A percentile compares a stretch with the other conserved stretches of the same genome.
Evolutionary conservation across 1,284 basidiomycete genomes (phyloP).

Genomic region (Limonomyces culmigenus): DNA sequence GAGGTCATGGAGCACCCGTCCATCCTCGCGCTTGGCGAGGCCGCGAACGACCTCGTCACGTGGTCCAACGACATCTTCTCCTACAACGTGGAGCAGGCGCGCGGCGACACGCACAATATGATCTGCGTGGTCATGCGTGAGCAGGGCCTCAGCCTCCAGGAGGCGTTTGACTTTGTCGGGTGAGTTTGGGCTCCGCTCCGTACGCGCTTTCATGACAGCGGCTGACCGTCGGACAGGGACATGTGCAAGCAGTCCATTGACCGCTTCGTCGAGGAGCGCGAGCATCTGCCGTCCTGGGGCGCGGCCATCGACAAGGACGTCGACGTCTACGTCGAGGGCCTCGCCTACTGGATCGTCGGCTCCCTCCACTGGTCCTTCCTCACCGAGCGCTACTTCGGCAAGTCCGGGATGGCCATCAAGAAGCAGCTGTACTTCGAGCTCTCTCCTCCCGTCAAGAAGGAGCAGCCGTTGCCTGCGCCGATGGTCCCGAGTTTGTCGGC

Average conservation of each 20-base stretch:
- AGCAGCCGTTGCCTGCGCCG: too few relatives aligned
- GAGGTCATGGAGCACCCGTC: slow-evolving; percentile 13
- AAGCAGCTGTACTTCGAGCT: slow-evolving; percentile 16
- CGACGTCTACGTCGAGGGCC: slow-evolving; percentile 10
- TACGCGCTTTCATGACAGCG: too few relatives aligned
- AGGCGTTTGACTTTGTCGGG: slow-evolving; percentile 3
- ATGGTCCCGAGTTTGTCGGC: too few relatives aligned
- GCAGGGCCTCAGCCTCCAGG: slow-evolving; percentile 3
- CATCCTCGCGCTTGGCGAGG: slow-evolving; percentile 12
- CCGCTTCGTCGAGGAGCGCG: slow-evolving; percentile 4
- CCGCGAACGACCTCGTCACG: slow-evolving; percentile 14
- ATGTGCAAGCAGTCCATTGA: slow-evolving; percentile 4
- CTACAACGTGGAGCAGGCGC: slow-evolving; percentile 11
- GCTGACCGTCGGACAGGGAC: neutral
- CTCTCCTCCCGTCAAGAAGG: too few relatives aligned
- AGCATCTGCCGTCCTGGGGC: slow-evolving; percentile 9
- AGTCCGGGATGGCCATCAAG: slow-evolving; percentile 9
- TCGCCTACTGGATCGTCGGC: slow-evolving; percentile 13
- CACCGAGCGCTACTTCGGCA: slow-evolving; percentile 14
- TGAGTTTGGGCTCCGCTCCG: too few relatives aligned
- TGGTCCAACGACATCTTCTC: slow-evolving; percentile 16
- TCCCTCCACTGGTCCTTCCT: slow-evolving; percentile 16
- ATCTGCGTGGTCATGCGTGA: slow-evolving; percentile 12
- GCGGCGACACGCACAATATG: slow-evolving; percentile 11
- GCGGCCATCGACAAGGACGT: slow-evolving; percentile 8